phyloP scores from a whole-genome alignment of 805 yeast species.

The Phaffomyces antillensis region DNA sequence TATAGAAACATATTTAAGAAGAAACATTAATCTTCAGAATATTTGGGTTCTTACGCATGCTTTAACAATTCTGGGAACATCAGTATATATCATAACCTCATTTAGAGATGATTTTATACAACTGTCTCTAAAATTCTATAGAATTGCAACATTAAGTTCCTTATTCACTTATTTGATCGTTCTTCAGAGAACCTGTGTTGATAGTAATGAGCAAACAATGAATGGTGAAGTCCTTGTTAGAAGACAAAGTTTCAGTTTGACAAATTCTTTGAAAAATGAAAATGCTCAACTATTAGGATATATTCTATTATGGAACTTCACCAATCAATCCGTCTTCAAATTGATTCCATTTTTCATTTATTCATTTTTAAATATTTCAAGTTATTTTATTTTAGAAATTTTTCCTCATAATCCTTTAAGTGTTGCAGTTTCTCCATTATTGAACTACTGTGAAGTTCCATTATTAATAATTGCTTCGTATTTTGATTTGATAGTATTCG shows the following conservation, averaged over 20 bases:
- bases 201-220: constrained; percentile 12
- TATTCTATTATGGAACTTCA: constrained; percentile 31
- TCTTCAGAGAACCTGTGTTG: constrained; percentile 15
- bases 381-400: constrained; percentile 27
- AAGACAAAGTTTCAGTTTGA: constrained; percentile 20
- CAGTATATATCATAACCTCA: constrained; percentile 5
- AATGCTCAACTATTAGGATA: constrained; percentile 32
- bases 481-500: constrained; percentile 30
- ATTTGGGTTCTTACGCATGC: constrained; percentile 20
- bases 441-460: constrained; percentile 32
- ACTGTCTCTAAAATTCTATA: constrained; percentile 9
- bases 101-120: background rate
- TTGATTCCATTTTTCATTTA: constrained; percentile 35
- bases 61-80: constrained; percentile 15
- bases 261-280: constrained; percentile 34
- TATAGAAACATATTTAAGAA: background rate
- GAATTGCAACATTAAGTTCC: constrained; percentile 14
- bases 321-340: constrained; percentile 27
- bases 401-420: constrained; percentile 27
- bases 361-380: constrained; percentile 32
- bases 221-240: constrained; percentile 9
- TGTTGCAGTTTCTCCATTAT: constrained; percentile 29
- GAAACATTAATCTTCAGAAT: constrained; percentile 16
- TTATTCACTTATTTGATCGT: constrained; percentile 21
- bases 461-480: constrained; percentile 31